Evolutionary conservation across 2,329 filamentous ascomycete species (phyloP).

Genomic region (Niveomyces coronatus): DNA sequence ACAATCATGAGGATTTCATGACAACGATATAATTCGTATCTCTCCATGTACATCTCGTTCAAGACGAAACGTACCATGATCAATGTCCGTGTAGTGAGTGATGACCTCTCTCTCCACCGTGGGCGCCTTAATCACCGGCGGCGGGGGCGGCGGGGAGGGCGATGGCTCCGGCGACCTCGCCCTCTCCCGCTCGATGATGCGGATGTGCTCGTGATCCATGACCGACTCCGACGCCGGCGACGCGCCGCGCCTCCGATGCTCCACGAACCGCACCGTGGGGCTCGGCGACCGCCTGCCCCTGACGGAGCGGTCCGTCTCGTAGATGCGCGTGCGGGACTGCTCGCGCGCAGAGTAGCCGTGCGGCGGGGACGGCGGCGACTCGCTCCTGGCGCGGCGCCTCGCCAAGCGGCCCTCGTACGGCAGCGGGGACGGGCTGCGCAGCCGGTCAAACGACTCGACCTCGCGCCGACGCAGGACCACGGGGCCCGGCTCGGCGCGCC

Average conservation of each 20-base stretch:
- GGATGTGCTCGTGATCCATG: constrained; percentile 36
- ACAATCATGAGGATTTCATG: too few relatives aligned
- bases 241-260: constrained; percentile 15
- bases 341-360: too few relatives aligned
- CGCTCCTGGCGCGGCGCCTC: constrained; percentile 32
- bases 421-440: constrained; percentile 31
- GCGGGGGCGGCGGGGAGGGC: constrained; percentile 45
- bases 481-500: constrained; percentile 37
- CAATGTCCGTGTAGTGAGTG: constrained; percentile 77
- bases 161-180: constrained; percentile 34
- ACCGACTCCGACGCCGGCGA: constrained; percentile 24
- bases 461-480: constrained; percentile 46
- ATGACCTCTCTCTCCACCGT: constrained; percentile 83
- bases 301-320: constrained; percentile 28
- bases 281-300: constrained; percentile 23
- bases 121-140: constrained; percentile 60
- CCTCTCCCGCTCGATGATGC: constrained; percentile 38
- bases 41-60: too few relatives aligned
- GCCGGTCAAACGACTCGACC: constrained; percentile 43
- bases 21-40: too few relatives aligned
- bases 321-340: constrained; percentile 24
- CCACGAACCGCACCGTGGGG: constrained; percentile 24
- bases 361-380: constrained; percentile 25
- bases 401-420: constrained; percentile 33
- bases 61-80: constrained; percentile 68